Conservation (phyloP, 805 yeast genomes). For the Brettanomyces custersianus region DNA sequence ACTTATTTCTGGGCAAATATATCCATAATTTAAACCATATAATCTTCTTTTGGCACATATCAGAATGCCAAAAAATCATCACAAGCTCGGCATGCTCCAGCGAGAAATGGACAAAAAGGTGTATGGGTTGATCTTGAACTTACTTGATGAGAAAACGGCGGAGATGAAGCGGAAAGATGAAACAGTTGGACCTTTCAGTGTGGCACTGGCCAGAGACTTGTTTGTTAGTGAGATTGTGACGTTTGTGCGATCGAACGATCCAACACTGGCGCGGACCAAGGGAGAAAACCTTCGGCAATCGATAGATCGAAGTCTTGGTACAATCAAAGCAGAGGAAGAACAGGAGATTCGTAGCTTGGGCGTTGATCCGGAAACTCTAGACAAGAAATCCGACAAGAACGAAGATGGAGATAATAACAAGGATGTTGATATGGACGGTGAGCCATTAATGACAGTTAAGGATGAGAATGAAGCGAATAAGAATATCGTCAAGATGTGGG, state of each 20-base stretch:
- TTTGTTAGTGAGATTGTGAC: slow-evolving; percentile 41
- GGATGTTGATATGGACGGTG: slow-evolving; percentile 27
- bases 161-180: slow-evolving; percentile 26
- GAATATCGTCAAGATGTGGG: slow-evolving; percentile 69
- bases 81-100: slow-evolving; percentile 11
- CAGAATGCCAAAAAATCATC: too few relatives aligned
- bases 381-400: neutral
- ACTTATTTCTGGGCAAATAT: too few relatives aligned
- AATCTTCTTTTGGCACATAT: too few relatives aligned
- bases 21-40: too few relatives aligned
- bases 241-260: slow-evolving; percentile 56
- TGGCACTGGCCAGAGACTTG: slow-evolving; percentile 58
- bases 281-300: slow-evolving; percentile 53
- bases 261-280: slow-evolving; percentile 62
- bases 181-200: slow-evolving; percentile 26
- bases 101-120: slow-evolving; percentile 46
- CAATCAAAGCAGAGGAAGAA: slow-evolving; percentile 51
- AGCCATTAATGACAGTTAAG: slow-evolving; percentile 52
- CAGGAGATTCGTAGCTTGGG: slow-evolving; percentile 39
- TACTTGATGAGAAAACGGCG: slow-evolving; percentile 52
- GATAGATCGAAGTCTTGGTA: slow-evolving; percentile 48
- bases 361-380: slow-evolving; percentile 13
- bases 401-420: slow-evolving; percentile 8
- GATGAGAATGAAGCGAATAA: slow-evolving; percentile 69
- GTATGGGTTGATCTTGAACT: slow-evolving; percentile 41